A percentile compares a stretch with the other conserved stretches of the same genome.
phyloP scores from a whole-genome alignment of 306 rosid genomes.

The Lithocarpus polystachyus region DNA sequence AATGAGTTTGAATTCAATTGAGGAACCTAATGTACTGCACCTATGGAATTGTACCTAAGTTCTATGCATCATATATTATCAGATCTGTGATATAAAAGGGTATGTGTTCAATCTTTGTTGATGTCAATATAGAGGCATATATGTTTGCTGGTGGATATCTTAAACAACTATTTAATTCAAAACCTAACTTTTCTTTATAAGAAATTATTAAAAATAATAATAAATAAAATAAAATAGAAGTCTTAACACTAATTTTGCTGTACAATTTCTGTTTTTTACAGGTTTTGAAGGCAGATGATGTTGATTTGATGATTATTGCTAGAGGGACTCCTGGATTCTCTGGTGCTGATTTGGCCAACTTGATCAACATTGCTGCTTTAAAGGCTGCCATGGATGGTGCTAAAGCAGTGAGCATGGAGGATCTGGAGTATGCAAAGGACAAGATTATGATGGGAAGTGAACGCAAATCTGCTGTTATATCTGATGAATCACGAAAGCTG shows the following conservation, averaged over 20 bases:
- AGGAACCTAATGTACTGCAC: too few species aligned
- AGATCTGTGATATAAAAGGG: not conserved
- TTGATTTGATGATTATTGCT: constrained; percentile 76
- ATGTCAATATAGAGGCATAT: not conserved
- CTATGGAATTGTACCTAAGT: too few species aligned
- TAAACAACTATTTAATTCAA: not conserved
- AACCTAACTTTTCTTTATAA: not conserved
- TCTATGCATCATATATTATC: not conserved
- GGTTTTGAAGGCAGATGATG: constrained; percentile 83
- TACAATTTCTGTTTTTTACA: constrained; percentile 19
- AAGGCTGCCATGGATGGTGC: constrained; percentile 94
- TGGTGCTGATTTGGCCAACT: constrained; percentile 91
- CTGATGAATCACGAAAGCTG: constrained; percentile 60
- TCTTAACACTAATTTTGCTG: constrained; percentile 8
- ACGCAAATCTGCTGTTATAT: constrained; percentile 78
- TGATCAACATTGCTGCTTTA: constrained; percentile 80
- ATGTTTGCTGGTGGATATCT: not conserved
- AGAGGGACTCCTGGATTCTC: constrained; percentile 89
- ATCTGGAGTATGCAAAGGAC: constrained; percentile 86
- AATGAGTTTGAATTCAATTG: too few species aligned
- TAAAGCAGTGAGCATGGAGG: constrained; percentile 75
- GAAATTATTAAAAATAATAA: not conserved
- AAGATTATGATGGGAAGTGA: constrained; percentile 94
- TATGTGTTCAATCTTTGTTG: not conserved
- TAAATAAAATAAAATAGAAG: not conserved